phyloP scores from a whole-genome alignment of 2,329 filamentous ascomycete genomes.

The Colletotrichum eremochloae region DNA sequence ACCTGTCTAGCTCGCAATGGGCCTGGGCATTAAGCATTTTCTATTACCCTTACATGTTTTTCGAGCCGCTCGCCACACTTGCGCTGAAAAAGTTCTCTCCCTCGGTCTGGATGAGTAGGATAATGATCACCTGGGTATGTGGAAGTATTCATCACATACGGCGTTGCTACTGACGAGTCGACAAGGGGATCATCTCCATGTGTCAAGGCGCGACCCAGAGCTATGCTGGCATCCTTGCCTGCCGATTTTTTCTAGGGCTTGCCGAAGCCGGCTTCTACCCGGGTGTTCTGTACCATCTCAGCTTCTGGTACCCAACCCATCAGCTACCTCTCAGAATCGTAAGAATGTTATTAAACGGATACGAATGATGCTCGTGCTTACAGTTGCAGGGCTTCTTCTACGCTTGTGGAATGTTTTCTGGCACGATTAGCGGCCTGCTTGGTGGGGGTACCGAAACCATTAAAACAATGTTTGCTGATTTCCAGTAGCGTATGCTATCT shows the following conservation, averaged over 20 bases:
- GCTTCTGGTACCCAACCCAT: conserved; percentile 52
- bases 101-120: conserved; percentile 46
- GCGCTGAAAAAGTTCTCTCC: conserved; percentile 45
- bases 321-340: conserved; percentile 50
- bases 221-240: conserved; percentile 47
- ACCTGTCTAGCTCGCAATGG: conserved; percentile 46
- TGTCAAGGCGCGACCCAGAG: conserved; percentile 45
- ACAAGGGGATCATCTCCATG: conserved; percentile 44
- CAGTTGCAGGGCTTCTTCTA: conserved; percentile 48
- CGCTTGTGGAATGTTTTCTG: conserved; percentile 50
- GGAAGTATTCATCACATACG: no score
- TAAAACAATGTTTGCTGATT: not conserved
- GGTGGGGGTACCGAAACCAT: conserved; percentile 17
- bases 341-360: not conserved
- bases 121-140: conserved; percentile 47
- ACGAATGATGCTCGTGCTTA: conserved; percentile 4
- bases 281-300: conserved; percentile 48
- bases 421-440: conserved; percentile 49
- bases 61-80: conserved; percentile 46
- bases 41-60: conserved; percentile 47
- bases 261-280: conserved; percentile 50
- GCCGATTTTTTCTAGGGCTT: conserved; percentile 47
- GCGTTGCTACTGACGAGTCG: not conserved
- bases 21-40: conserved; percentile 46
- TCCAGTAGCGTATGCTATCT: conserved; percentile 45